A percentile compares a stretch with the other conserved stretches of the same genome.
Conservation (phyloP, 192 early-diverging fungal species). For the Spinellus fusiger region DNA sequence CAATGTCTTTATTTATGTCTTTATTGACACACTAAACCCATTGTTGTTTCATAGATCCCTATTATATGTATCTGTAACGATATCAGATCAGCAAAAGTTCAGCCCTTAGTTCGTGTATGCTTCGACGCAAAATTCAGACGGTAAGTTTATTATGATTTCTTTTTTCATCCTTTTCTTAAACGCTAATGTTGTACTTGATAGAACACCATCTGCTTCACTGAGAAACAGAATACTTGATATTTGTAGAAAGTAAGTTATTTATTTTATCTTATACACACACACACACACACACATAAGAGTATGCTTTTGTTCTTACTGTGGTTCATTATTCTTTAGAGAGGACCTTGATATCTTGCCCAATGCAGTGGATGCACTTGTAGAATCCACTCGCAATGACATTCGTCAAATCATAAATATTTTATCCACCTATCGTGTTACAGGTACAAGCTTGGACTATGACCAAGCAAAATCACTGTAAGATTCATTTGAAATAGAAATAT, state of each 20-base stretch:
- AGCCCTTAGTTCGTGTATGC: slow-evolving; percentile 78
- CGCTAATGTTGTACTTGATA: neutral
- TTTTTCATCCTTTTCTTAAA: slow-evolving; percentile 13
- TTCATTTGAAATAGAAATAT: neutral
- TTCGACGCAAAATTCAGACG: slow-evolving; percentile 74
- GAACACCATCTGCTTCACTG: slow-evolving; percentile 49
- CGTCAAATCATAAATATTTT: slow-evolving; percentile 94
- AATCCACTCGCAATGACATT: slow-evolving; percentile 82
- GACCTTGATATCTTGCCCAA: slow-evolving; percentile 68
- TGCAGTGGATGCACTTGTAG: slow-evolving; percentile 75
- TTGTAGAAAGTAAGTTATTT: neutral
- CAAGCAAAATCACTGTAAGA: slow-evolving; percentile 69
- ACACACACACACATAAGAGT: neutral
- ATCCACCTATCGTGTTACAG: slow-evolving; percentile 78
- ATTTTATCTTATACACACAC: neutral
- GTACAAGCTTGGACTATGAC: slow-evolving; percentile 68
- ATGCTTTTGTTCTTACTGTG: neutral
- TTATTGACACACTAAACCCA: neutral
- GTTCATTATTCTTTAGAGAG: slow-evolving; percentile 46
- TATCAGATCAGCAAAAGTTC: slow-evolving; percentile 75
- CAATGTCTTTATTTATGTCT: neutral
- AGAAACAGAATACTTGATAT: neutral
- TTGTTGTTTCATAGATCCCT: slow-evolving; percentile 55
- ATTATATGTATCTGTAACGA: slow-evolving; percentile 99
- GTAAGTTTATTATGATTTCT: slow-evolving; percentile 22